Evolutionary conservation across 495 filamentous ascomycete species (phyloP).

Genomic region (Cenococcum geophilum): DNA sequence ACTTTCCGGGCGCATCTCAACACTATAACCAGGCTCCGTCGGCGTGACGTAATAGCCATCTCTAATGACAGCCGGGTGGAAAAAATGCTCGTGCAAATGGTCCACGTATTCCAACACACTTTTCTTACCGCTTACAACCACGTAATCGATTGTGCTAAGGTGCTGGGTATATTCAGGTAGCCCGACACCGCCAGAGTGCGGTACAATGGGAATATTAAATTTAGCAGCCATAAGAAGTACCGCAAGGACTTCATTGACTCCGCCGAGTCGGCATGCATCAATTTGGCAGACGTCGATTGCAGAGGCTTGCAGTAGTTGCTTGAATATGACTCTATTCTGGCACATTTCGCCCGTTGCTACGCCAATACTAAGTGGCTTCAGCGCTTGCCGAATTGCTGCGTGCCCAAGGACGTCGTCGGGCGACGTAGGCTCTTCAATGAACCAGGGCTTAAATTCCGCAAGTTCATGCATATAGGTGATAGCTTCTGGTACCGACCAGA

Average conservation of each 20-base stretch:
- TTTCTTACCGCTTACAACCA: slow-evolving; percentile 74
- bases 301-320: slow-evolving; percentile 73
- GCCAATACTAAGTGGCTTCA: slow-evolving; percentile 66
- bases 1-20: slow-evolving; percentile 86
- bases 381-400: slow-evolving; percentile 72
- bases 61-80: slow-evolving; percentile 70
- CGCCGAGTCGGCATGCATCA: slow-evolving; percentile 86
- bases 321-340: slow-evolving; percentile 91
- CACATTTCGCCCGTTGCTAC: slow-evolving; percentile 96
- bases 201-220: slow-evolving; percentile 75
- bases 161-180: slow-evolving; percentile 94
- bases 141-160: slow-evolving; percentile 88
- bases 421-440: slow-evolving; percentile 95
- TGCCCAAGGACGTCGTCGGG: slow-evolving; percentile 90
- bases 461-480: slow-evolving; percentile 82
- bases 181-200: slow-evolving; percentile 84
- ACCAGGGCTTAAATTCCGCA: slow-evolving; percentile 84
- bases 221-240: slow-evolving; percentile 90
- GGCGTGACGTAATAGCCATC: slow-evolving; percentile 88
- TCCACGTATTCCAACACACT: slow-evolving; percentile 88
- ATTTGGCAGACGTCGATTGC: slow-evolving; percentile 87
- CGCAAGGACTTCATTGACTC: slow-evolving; percentile 86
- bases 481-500: slow-evolving; percentile 89
- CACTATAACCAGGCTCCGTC: slow-evolving; percentile 73
- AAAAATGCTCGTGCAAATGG: slow-evolving; percentile 89